Percentiles rank a stretch among this genome's conserved stretches.
phyloP scores from a whole-genome alignment of 129 eudicot genomes.

The Cynara cardunculus region DNA sequence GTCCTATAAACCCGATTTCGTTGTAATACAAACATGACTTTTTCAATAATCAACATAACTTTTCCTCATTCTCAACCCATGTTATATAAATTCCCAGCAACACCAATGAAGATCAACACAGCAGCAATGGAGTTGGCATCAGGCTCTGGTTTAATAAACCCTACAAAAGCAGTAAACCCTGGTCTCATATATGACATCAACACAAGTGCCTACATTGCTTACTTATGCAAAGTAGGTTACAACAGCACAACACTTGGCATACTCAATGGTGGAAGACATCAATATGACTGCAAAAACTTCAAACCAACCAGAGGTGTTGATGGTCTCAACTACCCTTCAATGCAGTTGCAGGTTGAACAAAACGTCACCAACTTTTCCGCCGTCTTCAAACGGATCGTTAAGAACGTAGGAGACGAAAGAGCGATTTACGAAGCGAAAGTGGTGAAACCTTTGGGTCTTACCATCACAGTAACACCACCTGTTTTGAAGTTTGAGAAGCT shows the following conservation, averaged over 20 bases:
- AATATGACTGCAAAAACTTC: conserved; percentile 44
- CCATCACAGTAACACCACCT: conserved; percentile 44
- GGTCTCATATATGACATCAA: conserved; percentile 72
- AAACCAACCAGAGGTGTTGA: conserved; percentile 49
- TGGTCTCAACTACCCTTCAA: conserved; percentile 90
- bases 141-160: conserved; percentile 74
- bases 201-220: conserved; percentile 47
- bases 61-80: not conserved
- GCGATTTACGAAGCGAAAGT: conserved; percentile 41
- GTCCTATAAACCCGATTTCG: not conserved
- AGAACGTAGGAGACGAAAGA: conserved; percentile 43
- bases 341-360: conserved; percentile 45
- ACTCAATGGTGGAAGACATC: conserved; percentile 40
- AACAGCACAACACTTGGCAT: conserved; percentile 43
- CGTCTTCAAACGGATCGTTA: conserved; percentile 52
- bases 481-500: conserved; percentile 31
- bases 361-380: conserved; percentile 38
- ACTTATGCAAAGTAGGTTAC: conserved; percentile 73
- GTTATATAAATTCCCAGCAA: conserved; percentile 36
- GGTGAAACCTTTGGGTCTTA: conserved; percentile 37
- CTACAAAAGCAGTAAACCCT: conserved; percentile 58
- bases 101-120: conserved; percentile 45
- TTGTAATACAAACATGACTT: not conserved
- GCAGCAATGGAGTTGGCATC: conserved; percentile 50
- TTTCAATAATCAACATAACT: not conserved